phyloP scores from a whole-genome alignment of 805 yeast species.

The Kuraishia hungarica region DNA sequence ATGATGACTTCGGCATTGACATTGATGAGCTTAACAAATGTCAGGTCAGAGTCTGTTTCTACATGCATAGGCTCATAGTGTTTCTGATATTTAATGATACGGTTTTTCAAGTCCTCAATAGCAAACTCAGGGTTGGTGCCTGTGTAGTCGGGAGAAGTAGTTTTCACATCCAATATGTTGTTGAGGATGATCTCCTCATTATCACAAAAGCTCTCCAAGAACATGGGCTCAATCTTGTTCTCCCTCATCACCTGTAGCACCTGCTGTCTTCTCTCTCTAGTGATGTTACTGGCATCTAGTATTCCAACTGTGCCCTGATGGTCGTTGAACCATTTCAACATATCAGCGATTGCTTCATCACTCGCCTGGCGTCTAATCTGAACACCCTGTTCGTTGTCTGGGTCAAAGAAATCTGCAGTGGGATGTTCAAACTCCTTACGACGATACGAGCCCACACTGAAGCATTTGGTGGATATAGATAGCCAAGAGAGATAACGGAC shows the following conservation, averaged over 20 bases:
- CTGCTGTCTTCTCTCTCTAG: conserved; percentile 59
- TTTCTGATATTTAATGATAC: conserved; percentile 68
- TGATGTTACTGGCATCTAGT: conserved; percentile 88
- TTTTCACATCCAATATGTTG: conserved; percentile 79
- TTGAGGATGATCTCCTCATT: conserved; percentile 69
- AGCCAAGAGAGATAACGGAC: conserved; percentile 92
- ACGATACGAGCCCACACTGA: conserved; percentile 84
- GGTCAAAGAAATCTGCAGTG: conserved; percentile 72
- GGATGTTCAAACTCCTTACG: conserved; percentile 51
- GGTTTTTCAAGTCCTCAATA: conserved; percentile 56
- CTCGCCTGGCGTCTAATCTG: conserved; percentile 63
- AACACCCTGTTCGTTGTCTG: conserved; percentile 55
- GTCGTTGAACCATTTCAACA: conserved; percentile 78
- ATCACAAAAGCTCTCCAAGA: conserved; percentile 87
- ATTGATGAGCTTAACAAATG: conserved; percentile 83
- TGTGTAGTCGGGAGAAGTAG: conserved; percentile 76
- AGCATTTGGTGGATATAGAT: conserved; percentile 76
- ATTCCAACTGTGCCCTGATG: conserved; percentile 87
- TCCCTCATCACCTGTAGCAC: conserved; percentile 48
- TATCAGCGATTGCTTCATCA: conserved; percentile 61
- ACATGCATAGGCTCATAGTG: conserved; percentile 71
- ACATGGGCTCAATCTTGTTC: conserved; percentile 77
- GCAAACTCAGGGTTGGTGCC: conserved; percentile 67
- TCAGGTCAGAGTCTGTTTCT: conserved; percentile 48
- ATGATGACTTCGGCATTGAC: conserved; percentile 83